Base-by-base conservation (phyloP, 495 filamentous ascomycete species). In the Apodospora peruviana region DNA sequence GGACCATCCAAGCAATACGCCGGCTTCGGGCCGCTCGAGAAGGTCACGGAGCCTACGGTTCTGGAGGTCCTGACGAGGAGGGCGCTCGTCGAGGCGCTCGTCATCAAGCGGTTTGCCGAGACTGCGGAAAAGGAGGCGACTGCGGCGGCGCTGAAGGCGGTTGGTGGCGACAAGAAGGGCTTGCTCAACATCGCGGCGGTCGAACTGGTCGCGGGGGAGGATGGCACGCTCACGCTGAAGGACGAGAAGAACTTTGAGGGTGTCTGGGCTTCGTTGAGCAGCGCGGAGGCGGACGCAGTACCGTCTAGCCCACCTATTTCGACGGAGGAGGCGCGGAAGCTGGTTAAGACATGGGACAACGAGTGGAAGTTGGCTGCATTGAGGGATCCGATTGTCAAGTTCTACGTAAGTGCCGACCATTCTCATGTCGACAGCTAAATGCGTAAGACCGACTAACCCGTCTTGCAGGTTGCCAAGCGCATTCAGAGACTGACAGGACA, bases 401-500 rank as follows among this genome's bases (percentile, higher is more conserved):
- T 91, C 68, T 91, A 73, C 65, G 86, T 80, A 49, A 29, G 53
- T 50, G 22, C 10, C 32, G 11, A 36, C 14, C 12, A 32, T 22
- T 5, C 23, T 21, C 19, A 19, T 12, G 5, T 23, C 12, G 2
- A 17, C 17, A 32, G 24, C 40, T 39, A 34, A 45, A 32, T 11
- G 0, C 19, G 2, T 4, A 35, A 35, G 32, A 35, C 32, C 32
- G 2, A 14, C 14, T 18, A 9, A 41, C 37, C 2, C 18, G 37
- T 10, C 3, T 17, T 16, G 41, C 47, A 91, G 88, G 73, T 88
- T 51, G 64, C 85, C 48, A 93, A 91, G 70, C 82, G 89, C 35
- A 69, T 88, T 41, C 78, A 84, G 60, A 84, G 89, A 61, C 71
- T 96, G 44, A 90, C 82, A 23, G 88, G 88, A 44, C 78, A 81